phyloP scores from a whole-genome alignment of 176 grass and related monocot genomes.

The Phoenix dactylifera region DNA sequence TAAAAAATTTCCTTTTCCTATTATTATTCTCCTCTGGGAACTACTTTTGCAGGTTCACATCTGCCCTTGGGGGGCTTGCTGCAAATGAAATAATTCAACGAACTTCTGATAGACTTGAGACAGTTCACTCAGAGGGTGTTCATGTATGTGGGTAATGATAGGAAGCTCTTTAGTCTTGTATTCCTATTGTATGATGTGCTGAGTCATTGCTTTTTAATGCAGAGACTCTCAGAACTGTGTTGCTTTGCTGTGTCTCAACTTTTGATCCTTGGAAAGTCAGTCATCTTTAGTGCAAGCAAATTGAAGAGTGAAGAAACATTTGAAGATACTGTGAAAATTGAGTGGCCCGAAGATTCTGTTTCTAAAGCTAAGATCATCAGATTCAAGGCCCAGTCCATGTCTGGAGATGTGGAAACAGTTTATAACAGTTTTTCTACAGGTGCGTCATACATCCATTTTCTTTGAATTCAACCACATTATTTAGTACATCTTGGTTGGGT shows the following conservation, averaged over 20 bases:
- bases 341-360: conserved; percentile 82
- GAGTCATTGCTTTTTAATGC: conserved; percentile 14
- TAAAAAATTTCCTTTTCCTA: no score
- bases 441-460: not conserved
- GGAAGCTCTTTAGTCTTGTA: not conserved
- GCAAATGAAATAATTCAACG: conserved; percentile 81
- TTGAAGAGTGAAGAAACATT: conserved; percentile 41
- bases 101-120: conserved; percentile 80
- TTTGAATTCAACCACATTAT: no score
- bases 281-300: conserved; percentile 62
- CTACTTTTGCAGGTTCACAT: conserved; percentile 51
- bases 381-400: conserved; percentile 70
- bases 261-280: conserved; percentile 73
- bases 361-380: conserved; percentile 89
- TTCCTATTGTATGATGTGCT: not conserved
- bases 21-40: not conserved
- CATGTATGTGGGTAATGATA: conserved; percentile 50
- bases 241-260: conserved; percentile 91
- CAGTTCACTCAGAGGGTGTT: conserved; percentile 87
- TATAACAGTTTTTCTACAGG: conserved; percentile 80
- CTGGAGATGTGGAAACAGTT: conserved; percentile 64
- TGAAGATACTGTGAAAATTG: conserved; percentile 51
- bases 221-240: conserved; percentile 86
- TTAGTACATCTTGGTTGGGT: no score
- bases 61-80: conserved; percentile 68